Conservation (phyloP, 169 alveolate species). For the Theileria parva region DNA sequence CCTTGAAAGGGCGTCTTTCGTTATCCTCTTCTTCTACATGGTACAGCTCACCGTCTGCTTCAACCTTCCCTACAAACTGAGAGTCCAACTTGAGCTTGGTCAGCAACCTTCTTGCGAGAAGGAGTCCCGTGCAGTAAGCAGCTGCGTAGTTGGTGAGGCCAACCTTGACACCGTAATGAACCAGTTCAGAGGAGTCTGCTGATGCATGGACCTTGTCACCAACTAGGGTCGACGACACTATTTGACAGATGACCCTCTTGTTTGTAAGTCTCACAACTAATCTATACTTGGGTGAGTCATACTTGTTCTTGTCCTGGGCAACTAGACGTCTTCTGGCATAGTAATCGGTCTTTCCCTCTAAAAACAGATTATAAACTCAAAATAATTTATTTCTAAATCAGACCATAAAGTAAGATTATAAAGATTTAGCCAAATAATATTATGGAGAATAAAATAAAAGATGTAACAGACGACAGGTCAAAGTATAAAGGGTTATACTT, state of each 20-base stretch:
- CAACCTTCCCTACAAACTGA: conserved; percentile 90
- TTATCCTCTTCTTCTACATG: conserved; percentile 92
- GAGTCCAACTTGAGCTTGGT: conserved; percentile 90
- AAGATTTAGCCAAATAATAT: background rate
- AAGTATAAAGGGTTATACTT: conserved; percentile 36
- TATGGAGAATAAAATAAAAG: background rate
- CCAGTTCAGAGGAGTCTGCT: conserved; percentile 97
- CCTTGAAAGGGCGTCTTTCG: conserved; percentile 98
- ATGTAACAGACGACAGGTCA: conserved; percentile 74
- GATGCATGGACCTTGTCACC: conserved; percentile 96
- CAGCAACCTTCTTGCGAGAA: conserved; percentile 97
- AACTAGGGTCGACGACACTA: conserved; percentile 93
- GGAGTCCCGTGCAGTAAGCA: conserved; percentile 97
- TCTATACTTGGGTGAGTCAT: conserved; percentile 99
- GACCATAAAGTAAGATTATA: background rate
- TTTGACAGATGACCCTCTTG: conserved; percentile 93
- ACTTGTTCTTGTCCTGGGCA: conserved; percentile 98
- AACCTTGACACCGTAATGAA: conserved; percentile 95
- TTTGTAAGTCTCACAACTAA: conserved; percentile 97
- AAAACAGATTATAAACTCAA: conserved; percentile 1
- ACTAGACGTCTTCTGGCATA: conserved; percentile 97
- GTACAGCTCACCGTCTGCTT: conserved; percentile 94
- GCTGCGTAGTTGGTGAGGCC: conserved; percentile 99
- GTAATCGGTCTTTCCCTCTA: conserved; percentile 99
- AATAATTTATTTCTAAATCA: too few relatives aligned